These are phyloP conservation scores for Pestalotiopsis sp. DNA, from an alignment of 2,329 filamentous ascomycete species.

Conservation along the genomic window DNA sequence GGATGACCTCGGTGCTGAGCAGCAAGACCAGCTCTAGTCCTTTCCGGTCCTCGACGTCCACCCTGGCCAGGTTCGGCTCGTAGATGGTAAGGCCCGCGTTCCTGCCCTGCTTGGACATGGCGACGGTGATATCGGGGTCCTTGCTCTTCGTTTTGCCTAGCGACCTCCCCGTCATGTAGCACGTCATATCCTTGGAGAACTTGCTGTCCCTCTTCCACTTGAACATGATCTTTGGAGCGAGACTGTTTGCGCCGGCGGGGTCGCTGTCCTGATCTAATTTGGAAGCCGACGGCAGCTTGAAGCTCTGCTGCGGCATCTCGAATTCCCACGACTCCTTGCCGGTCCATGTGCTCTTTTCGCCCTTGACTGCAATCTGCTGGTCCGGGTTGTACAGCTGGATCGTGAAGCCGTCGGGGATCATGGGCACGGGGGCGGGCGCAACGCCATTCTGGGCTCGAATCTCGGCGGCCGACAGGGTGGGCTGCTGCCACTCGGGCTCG, in stretches of 20 bases:
- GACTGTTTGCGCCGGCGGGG: constrained; percentile 45
- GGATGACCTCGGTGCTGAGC: constrained; percentile 62
- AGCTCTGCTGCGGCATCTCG: constrained; percentile 83
- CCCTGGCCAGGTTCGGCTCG: constrained; percentile 85
- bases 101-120: constrained; percentile 74
- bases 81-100: constrained; percentile 76
- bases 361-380: constrained; percentile 71
- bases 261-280: constrained; percentile 72
- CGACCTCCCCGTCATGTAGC: constrained; percentile 79
- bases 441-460: constrained; percentile 70
- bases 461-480: constrained; percentile 78
- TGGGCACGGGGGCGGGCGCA: constrained; percentile 65
- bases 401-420: constrained; percentile 76
- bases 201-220: constrained; percentile 88
- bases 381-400: constrained; percentile 94
- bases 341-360: constrained; percentile 76
- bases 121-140: constrained; percentile 95
- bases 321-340: constrained; percentile 85
- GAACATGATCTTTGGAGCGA: constrained; percentile 77
- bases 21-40: constrained; percentile 83
- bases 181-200: constrained; percentile 83
- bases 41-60: constrained; percentile 93
- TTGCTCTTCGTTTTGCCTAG: constrained; percentile 75
- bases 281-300: constrained; percentile 76
- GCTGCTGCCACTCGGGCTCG: constrained; percentile 82